Conservation (phyloP, 164 flowering plant species). For the Sextonia rubra region DNA sequence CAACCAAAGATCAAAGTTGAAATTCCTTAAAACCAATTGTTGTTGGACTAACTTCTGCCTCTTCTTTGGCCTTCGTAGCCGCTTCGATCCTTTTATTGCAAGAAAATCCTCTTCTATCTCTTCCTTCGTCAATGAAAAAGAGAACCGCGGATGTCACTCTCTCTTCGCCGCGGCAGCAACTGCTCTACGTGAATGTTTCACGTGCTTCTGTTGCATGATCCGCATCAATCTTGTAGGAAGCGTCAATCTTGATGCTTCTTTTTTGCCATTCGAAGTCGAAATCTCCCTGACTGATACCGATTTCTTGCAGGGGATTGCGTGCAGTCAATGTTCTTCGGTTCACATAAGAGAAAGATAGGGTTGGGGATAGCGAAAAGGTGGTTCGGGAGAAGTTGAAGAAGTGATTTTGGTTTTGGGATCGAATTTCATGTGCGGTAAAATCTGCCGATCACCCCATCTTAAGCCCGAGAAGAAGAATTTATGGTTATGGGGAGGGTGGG, state of each 20-base stretch:
- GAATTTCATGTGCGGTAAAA: constrained; percentile 46
- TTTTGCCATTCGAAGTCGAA: constrained; percentile 38
- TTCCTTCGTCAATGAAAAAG: constrained; percentile 39
- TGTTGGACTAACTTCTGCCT: constrained; percentile 44
- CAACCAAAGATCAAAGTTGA: background rate
- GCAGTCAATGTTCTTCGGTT: constrained; percentile 1
- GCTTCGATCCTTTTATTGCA: constrained; percentile 44
- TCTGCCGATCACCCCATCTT: constrained; percentile 59
- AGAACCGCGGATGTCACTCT: constrained; percentile 37
- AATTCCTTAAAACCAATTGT: constrained; percentile 52
- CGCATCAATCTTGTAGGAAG: constrained; percentile 65
- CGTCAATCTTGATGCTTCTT: constrained; percentile 27
- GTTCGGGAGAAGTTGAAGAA: constrained; percentile 13
- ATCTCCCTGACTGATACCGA: too few relatives aligned
- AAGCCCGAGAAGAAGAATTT: constrained; percentile 54
- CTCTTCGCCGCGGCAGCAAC: constrained; percentile 27
- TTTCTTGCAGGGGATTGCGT: background rate
- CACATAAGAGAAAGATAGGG: background rate
- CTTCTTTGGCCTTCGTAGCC: constrained; percentile 72
- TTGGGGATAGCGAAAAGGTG: constrained; percentile 12
- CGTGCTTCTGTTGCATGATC: constrained; percentile 47
- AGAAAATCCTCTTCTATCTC: constrained; percentile 79
- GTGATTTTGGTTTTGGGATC: constrained; percentile 12
- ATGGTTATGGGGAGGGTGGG: constrained; percentile 44
- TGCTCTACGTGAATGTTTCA: constrained; percentile 33